Evolutionary conservation across 169 alveolate genomes (phyloP), one percentile per base, ranked within the genome.

Genomic region (Cryptosporidium tyzzeri): DNA sequence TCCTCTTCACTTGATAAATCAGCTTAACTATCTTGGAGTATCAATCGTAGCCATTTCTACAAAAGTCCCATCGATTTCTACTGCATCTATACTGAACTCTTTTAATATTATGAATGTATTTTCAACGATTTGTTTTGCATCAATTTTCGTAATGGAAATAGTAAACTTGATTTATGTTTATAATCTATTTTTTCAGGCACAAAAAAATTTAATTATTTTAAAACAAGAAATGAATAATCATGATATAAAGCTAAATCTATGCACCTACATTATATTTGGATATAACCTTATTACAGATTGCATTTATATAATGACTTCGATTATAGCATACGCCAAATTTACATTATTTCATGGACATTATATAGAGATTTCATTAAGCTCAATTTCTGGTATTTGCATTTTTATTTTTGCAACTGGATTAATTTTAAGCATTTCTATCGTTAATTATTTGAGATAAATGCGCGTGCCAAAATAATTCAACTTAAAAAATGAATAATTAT

Each of bases 331-430:
- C 29, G 10, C 26, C 2, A 70, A 29, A 18, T 70, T 18, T 70
- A 41, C 26, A 23, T 14, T 48, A 23, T 14, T 41, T 45, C 9
- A 45, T 21, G 67, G 65, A 39, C 2, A 23, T 45, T 70, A 23
- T 23, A 70, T n/a, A 3, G 67, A 70, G 10, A 21, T 23, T 12
- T n/a, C 33, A 33, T 45, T 44, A 53, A 45, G 59, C 55, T 59
- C 86, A 9, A 8, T 55, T 73, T 73, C 86, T 70, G 84, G 84
- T 44, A 16, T 48, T 23, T 70, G 84, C 41, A 70, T 70, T 8
- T n/a, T 48, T 45, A 45, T 70, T 70, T 70, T 61, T 7, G 39
- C 44, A 18, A 44, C 44, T 23, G 65, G 59, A 39, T n/a, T 70
- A 10, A 18, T 65, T 3, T n/a, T 65, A 8, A 51, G 51, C 12